These are phyloP conservation scores for Tephrocybe sp. DNA, from an alignment of 768 basidiomycete species.

Conservation along the genomic window DNA sequence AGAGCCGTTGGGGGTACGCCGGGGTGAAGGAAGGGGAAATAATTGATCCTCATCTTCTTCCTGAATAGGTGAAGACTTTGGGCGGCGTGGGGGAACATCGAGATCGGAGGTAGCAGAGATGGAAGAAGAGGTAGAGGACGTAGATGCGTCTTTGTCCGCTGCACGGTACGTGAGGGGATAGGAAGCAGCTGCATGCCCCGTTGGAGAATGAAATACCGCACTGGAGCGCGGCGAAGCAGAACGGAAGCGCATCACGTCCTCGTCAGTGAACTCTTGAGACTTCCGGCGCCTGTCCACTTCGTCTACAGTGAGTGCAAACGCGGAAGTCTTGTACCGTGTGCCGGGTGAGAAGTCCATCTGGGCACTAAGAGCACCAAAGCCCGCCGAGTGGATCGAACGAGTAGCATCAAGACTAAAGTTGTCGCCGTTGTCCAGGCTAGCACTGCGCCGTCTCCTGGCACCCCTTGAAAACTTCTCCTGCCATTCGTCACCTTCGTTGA, in stretches of 20 bases:
- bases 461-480: constrained; percentile 62
- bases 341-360: constrained; percentile 9
- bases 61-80: constrained; percentile 39
- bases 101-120: constrained; percentile 10
- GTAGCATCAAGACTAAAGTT: constrained; percentile 15
- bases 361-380: constrained; percentile 30
- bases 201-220: constrained; percentile 16
- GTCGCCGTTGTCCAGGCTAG: constrained; percentile 37
- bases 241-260: constrained; percentile 16
- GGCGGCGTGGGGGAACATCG: constrained; percentile 16
- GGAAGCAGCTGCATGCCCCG: constrained; percentile 12
- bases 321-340: constrained; percentile 17
- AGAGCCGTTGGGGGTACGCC: constrained; percentile 49
- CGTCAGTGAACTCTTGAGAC: constrained; percentile 35
- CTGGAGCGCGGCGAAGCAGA: constrained; percentile 13
- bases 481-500: constrained; percentile 58
- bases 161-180: constrained; percentile 1
- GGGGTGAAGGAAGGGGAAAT: constrained; percentile 60
- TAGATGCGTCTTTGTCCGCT: constrained; percentile 4
- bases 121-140: constrained; percentile 11
- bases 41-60: constrained; percentile 59
- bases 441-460: constrained; percentile 57
- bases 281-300: constrained; percentile 62
- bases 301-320: constrained; percentile 53
- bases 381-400: constrained; percentile 9